Evolutionary conservation across 176 grass and related monocot species (phyloP).

Genomic region (Hyparrhenia diplandra): DNA sequence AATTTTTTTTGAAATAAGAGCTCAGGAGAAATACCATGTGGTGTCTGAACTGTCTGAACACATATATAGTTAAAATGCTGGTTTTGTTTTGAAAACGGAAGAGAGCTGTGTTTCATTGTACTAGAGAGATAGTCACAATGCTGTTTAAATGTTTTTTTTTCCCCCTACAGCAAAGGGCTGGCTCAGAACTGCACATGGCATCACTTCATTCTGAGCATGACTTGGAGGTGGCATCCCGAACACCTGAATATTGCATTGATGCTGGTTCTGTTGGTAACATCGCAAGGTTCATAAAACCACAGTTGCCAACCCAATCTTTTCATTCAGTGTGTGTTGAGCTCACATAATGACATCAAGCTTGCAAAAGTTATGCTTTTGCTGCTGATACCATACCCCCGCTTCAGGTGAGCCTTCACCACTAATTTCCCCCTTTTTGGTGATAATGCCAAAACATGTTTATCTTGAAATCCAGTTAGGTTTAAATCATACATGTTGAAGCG

Average conservation of each 20-base stretch:
- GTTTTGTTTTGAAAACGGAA: not conserved
- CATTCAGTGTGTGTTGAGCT: constrained; percentile 77
- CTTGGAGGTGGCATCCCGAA: constrained; percentile 33
- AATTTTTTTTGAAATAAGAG: too few species aligned
- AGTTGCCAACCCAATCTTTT: constrained; percentile 90
- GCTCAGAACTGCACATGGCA: constrained; percentile 39
- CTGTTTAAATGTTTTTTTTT: not conserved
- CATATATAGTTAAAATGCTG: not conserved
- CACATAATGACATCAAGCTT: constrained; percentile 66
- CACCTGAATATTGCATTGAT: constrained; percentile 76
- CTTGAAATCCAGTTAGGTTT: not conserved
- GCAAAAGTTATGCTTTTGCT: constrained; percentile 81
- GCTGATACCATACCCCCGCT: constrained; percentile 81
- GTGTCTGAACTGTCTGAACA: too few species aligned
- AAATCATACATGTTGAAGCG: not conserved
- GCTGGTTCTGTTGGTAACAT: constrained; percentile 55
- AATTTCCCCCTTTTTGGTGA: not conserved
- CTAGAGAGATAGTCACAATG: not conserved
- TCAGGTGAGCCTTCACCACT: constrained; percentile 38
- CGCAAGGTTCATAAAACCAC: constrained; percentile 87
- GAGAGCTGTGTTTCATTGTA: not conserved
- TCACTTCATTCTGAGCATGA: constrained; percentile 39
- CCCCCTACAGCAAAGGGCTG: constrained; percentile 50
- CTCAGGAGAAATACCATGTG: not conserved
- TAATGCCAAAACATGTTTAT: not conserved